phyloP scores from a whole-genome alignment of 139 green algal genomes.

The Micractinium conductrix region DNA sequence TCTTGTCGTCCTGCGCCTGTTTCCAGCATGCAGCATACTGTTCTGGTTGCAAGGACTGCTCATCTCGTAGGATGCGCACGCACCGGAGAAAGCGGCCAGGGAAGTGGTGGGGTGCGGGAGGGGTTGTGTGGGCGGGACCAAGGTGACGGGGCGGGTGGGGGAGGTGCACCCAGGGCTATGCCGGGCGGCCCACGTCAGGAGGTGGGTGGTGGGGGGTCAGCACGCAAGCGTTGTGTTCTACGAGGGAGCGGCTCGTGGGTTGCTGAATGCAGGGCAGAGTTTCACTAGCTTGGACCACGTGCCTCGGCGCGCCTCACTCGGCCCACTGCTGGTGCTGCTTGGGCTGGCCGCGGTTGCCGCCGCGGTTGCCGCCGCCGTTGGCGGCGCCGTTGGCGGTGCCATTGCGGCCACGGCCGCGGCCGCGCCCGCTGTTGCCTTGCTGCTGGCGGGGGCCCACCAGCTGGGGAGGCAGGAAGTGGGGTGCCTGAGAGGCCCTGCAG shows the following conservation, averaged over 20 bases:
- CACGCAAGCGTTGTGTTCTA: no score
- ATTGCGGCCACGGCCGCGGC: conserved; percentile 20
- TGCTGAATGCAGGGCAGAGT: no score
- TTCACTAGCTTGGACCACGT: no score
- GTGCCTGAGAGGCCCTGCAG: background rate
- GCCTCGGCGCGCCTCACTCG: no score
- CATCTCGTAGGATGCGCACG: background rate
- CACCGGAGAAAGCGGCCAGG: background rate
- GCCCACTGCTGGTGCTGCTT: conserved; percentile 12
- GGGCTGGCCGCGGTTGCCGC: background rate
- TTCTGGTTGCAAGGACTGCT: background rate
- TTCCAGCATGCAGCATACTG: background rate
- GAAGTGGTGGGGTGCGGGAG: background rate
- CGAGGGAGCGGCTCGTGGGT: no score
- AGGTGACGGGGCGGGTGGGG: no score
- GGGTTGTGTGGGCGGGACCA: background rate
- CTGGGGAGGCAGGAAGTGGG: conserved; percentile 29
- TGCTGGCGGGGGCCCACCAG: conserved; percentile 30
- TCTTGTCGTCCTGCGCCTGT: no score
- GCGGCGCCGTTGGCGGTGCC: no score
- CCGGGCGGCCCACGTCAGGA: no score
- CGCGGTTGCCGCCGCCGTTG: background rate
- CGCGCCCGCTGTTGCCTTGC: conserved; percentile 24
- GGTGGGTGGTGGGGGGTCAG: no score
- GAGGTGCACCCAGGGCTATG: no score